Percentiles rank a stretch among this genome's conserved stretches.
phyloP scores from a whole-genome alignment of 148 eudicot genomes.

The Amaranthus palmeri region DNA sequence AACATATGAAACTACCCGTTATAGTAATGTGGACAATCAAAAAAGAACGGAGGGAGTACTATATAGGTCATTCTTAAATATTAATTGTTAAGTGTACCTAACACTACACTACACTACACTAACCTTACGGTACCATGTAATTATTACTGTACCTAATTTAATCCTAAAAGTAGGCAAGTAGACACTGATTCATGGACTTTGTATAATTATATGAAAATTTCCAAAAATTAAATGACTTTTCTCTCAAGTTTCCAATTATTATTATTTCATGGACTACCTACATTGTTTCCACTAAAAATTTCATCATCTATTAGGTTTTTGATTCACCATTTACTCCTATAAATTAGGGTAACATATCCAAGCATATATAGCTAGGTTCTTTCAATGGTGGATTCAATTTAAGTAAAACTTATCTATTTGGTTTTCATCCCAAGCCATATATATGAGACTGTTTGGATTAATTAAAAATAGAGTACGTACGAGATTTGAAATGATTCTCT shows the following conservation, averaged over 20 bases:
- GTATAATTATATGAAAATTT: neutral
- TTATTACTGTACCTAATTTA: neutral
- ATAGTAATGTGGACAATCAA: too few species aligned
- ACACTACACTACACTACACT: neutral
- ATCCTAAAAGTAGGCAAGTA: constrained; percentile 3
- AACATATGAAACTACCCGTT: too few species aligned
- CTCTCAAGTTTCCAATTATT: neutral
- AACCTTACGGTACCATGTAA: constrained; percentile 1
- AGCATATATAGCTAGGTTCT: too few species aligned
- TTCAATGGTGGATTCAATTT: too few species aligned
- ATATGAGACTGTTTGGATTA: too few species aligned
- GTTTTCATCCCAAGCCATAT: too few species aligned
- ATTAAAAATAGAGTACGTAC: too few species aligned
- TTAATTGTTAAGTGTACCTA: constrained; percentile 3
- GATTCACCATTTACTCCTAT: neutral
- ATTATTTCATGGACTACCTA: neutral
- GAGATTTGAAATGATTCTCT: too few species aligned
- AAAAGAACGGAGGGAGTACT: too few species aligned
- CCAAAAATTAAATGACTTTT: constrained; percentile 3
- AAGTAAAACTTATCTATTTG: too few species aligned
- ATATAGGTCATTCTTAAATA: neutral
- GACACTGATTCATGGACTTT: neutral
- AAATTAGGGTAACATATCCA: too few species aligned
- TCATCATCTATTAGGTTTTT: neutral
- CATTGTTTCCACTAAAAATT: neutral